Conservation (phyloP, 2,329 filamentous ascomycete species). For the Aureobasidium leucospermi region DNA sequence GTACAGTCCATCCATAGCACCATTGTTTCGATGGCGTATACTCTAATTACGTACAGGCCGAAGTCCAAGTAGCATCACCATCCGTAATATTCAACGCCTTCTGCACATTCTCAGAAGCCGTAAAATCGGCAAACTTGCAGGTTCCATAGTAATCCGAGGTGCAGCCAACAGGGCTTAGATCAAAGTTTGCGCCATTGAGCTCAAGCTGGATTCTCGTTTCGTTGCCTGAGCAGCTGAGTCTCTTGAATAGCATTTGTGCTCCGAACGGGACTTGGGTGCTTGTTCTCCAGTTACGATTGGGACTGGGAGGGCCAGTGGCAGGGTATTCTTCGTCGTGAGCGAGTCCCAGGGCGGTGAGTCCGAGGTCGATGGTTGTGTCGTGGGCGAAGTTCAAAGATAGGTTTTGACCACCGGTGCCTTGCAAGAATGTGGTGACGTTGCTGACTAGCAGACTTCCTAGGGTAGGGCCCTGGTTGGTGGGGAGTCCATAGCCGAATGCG, state of each 20-base stretch:
- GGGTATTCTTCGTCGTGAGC: slow-evolving; percentile 11
- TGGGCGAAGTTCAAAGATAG: slow-evolving; percentile 15
- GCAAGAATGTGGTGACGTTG: slow-evolving; percentile 14
- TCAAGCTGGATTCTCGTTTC: slow-evolving; percentile 13
- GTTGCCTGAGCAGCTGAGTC: slow-evolving; percentile 9
- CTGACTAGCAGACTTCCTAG: slow-evolving; percentile 13
- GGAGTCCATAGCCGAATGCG: slow-evolving; percentile 15
- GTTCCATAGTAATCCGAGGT: slow-evolving; percentile 9
- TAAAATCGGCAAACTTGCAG: slow-evolving; percentile 7
- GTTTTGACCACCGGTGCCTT: not conserved
- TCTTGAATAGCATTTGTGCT: slow-evolving; percentile 15
- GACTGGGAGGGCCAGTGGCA: slow-evolving; percentile 1
- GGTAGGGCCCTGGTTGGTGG: slow-evolving; percentile 6
- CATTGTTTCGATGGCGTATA: too few relatives aligned
- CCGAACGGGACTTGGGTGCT: slow-evolving; percentile 14
- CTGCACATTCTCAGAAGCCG: not conserved
- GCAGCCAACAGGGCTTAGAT: slow-evolving; percentile 14
- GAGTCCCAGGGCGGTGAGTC: slow-evolving; percentile 12
- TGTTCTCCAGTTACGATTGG: slow-evolving; percentile 11
- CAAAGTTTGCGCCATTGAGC: slow-evolving; percentile 14
- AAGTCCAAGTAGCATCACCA: slow-evolving; percentile 10
- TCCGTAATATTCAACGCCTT: not conserved
- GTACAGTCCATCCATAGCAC: too few relatives aligned
- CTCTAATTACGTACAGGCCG: too few relatives aligned
- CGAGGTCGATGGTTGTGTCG: slow-evolving; percentile 16